Evolutionary conservation across 179 eudicot species (phyloP), one percentile per base, ranked within the genome.

Genomic region (Drosera spatulata): DNA sequence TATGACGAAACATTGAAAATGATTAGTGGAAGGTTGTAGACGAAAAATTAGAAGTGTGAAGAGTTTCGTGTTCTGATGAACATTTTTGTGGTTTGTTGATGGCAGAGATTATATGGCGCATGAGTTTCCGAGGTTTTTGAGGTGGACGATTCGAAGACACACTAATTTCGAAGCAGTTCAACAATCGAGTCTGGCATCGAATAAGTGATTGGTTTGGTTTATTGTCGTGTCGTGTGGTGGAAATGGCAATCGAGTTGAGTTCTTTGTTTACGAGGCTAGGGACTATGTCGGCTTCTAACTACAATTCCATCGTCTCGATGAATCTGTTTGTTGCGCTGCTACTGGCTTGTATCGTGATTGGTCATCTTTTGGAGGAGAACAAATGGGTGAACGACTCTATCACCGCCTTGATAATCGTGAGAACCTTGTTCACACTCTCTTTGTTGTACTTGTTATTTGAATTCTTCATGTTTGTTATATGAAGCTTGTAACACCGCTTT

Each of bases 311-410:
- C 67, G 95, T 86, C 41, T 77, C 96, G 2, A 85, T 89, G 71
- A 86, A 82, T 77, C 61, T 93, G 63, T 93, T 93, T 58, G 95
- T 89, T 53, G 89, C 95, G 2, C 82, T 93, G 56, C 75, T 93
- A 4, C 85, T 91, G 59, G 86, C 77, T 43, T 89, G 99, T 63
- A 89, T 93, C 40, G 84, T 93, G 58, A 73, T 93, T 9, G 99
- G 99, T 53, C 99, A 93, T 74, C 81, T 93, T 57, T 75, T 89
- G 33, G 97, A 89, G 77, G 97, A 89, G 73, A 86, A 75, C 60
- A 85, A 97, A 9, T 93, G 99, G 99, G 81, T 93, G 94, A 93
- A 93, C 39, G 99, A 86, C 73, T 89, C 99, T 37, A 93, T 93
- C 60, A 93, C 99, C 5, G 88, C 99, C 41, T 78, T 93, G 56